phyloP scores from a whole-genome alignment of 1,284 basidiomycete genomes.

The Athelia sp. region DNA sequence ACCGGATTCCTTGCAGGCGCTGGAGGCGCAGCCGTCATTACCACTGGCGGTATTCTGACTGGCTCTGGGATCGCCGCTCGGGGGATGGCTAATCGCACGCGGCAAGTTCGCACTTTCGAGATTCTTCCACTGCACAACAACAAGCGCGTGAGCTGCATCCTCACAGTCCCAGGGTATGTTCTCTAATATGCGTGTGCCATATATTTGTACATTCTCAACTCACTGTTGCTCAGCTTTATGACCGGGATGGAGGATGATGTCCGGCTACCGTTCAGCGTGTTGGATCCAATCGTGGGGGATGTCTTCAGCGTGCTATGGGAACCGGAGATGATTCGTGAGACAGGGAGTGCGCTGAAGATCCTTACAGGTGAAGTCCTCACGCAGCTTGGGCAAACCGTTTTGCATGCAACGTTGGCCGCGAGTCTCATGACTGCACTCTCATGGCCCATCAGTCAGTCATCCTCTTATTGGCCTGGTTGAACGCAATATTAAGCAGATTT shows the following conservation, averaged over 20 bases:
- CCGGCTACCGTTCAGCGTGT: conserved; percentile 86
- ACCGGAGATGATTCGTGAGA: conserved; percentile 95
- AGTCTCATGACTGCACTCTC: conserved; percentile 88
- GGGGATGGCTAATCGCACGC: conserved; percentile 88
- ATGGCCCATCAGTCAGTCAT: conserved; percentile 85
- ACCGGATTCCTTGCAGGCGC: conserved; percentile 84
- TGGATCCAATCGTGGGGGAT: conserved; percentile 93
- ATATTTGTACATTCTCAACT: too few relatives aligned
- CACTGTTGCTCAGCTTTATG: conserved; percentile 83
- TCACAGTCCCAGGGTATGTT: conserved; percentile 87
- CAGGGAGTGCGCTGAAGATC: conserved; percentile 86
- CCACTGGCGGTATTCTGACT: conserved; percentile 87
- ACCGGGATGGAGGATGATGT: conserved; percentile 82
- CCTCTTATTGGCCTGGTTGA: not conserved
- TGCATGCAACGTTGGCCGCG: conserved; percentile 90
- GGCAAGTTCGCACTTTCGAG: conserved; percentile 86
- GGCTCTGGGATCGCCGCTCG: conserved; percentile 84
- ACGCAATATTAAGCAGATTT: not conserved
- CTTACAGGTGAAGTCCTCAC: conserved; percentile 84
- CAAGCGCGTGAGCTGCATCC: conserved; percentile 88
- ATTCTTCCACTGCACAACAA: conserved; percentile 91
- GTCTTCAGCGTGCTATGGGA: conserved; percentile 95
- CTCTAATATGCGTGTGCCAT: too few relatives aligned
- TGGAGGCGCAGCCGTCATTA: conserved; percentile 89
- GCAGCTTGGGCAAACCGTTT: conserved; percentile 82